Base-by-base conservation (phyloP, 2,329 filamentous ascomycete species). In the Aspergillus aculeatus region DNA sequence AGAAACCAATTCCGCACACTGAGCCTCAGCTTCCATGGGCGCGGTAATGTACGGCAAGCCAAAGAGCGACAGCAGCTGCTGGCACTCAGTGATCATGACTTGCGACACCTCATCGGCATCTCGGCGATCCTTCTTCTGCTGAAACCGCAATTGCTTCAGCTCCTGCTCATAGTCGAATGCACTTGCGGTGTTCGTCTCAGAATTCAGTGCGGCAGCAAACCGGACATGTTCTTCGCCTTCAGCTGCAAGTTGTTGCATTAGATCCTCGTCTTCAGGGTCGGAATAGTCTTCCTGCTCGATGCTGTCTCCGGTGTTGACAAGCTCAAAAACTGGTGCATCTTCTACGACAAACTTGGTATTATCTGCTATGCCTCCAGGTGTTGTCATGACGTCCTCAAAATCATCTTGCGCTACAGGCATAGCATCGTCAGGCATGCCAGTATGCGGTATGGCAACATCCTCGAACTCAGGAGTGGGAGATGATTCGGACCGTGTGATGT, bases 21-120 rank as follows among this genome's bases (percentile, higher is more conserved):
- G 95, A 0, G 95, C 95, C 81, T 99, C 95, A 0, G 95, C 95
- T 82, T 99, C 95, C 95, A 98, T 98, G 0, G 96, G 96, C 0
- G 95, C 95, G 0, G 94, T 99, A 67, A 99, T 89, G 71, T 99
- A 99, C 0, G 95, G 95, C 11, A 99, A 86, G 0, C 95, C 95
- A 74, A 99, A 99, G 9, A 97, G 84, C 5, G 87, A 85, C 21
- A 99, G 85, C 0, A 99, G 84, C 50, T 95, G 89, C 73, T 99
- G 95, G 64, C 95, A 98, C 76, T 99, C 96, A 0, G 89, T 86
- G 47, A 98, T 87, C 95, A 99, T 99, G 66, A 94, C 89, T 66
- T 96, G 91, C 0, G 93, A 96, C 4, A 99, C 94, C 75, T 99
- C 95, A 69, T 99, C 96, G 0, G 96, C 94, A 72, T 99, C 95